These are phyloP conservation scores for Posidonia oceanica DNA, from an alignment of 116 monocot species.

Conservation along the genomic window DNA sequence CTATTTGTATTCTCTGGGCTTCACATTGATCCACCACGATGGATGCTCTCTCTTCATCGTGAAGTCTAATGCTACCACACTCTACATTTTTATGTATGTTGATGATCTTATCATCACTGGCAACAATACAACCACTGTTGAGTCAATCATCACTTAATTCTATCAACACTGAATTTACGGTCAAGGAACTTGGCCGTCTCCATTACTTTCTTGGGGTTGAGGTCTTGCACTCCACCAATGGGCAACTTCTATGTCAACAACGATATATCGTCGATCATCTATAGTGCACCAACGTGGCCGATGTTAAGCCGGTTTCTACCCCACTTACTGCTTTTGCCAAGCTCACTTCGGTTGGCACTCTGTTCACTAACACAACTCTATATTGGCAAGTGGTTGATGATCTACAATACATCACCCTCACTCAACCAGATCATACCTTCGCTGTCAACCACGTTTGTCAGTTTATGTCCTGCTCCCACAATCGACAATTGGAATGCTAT, in stretches of 20 bases:
- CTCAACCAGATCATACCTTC: not conserved
- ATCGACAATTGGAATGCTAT: not conserved
- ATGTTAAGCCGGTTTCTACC: too few species aligned
- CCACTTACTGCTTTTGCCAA: too few species aligned
- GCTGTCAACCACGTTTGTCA: not conserved
- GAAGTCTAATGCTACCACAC: not conserved
- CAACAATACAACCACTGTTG: too few species aligned
- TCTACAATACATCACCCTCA: not conserved
- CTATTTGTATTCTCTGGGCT: too few species aligned
- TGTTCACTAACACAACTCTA: not conserved
- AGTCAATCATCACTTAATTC: too few species aligned
- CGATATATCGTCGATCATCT: too few species aligned
- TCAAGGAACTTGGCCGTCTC: not conserved
- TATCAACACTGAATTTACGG: not conserved
- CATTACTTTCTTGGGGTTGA: too few species aligned
- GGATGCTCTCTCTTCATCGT: not conserved
- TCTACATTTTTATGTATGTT: not conserved
- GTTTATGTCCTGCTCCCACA: not conserved
- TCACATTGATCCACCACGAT: not conserved
- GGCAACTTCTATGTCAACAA: too few species aligned
- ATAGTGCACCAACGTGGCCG: too few species aligned
- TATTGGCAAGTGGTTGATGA: not conserved
- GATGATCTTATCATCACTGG: not conserved
- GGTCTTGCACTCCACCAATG: too few species aligned
- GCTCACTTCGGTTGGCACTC: too few species aligned